These are phyloP conservation scores for Calocera cornea DNA, from an alignment of 768 basidiomycete genomes.

Conservation along the genomic window DNA sequence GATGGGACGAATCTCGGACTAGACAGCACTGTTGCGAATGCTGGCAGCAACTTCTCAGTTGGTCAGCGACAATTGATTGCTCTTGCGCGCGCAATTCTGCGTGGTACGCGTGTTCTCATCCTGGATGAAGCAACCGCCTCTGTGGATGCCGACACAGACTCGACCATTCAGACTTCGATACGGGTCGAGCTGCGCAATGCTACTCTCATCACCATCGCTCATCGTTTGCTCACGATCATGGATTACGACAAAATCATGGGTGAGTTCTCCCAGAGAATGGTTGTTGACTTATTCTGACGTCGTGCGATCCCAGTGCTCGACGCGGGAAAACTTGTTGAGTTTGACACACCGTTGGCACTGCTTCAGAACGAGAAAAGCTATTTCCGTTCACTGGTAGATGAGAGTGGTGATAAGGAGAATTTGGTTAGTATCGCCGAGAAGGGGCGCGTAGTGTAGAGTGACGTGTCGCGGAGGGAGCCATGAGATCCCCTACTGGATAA, in stretches of 20 bases:
- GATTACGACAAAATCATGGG: constrained; percentile 34
- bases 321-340: constrained; percentile 43
- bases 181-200: constrained; percentile 23
- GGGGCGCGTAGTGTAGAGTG: neutral
- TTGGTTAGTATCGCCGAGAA: constrained; percentile 12
- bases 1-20: constrained; percentile 16
- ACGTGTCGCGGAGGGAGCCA: too few relatives aligned
- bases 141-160: constrained; percentile 28
- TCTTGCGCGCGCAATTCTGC: constrained; percentile 23
- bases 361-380: constrained; percentile 39
- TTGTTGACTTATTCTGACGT: neutral
- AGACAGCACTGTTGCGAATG: constrained; percentile 25
- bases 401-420: constrained; percentile 33
- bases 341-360: constrained; percentile 38
- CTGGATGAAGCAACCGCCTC: constrained; percentile 30
- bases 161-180: constrained; percentile 27
- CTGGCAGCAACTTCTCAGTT: constrained; percentile 27
- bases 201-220: constrained; percentile 30
- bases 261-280: neutral
- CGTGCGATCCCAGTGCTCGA: constrained; percentile 27
- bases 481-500: too few relatives aligned
- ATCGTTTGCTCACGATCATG: constrained; percentile 15
- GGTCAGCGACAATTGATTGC: constrained; percentile 31
- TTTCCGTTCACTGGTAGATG: constrained; percentile 43
- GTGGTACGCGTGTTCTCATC: constrained; percentile 14